Base-by-base conservation (phyloP, 305 asterid species). In the Fraxinus xanthoxyloides region DNA sequence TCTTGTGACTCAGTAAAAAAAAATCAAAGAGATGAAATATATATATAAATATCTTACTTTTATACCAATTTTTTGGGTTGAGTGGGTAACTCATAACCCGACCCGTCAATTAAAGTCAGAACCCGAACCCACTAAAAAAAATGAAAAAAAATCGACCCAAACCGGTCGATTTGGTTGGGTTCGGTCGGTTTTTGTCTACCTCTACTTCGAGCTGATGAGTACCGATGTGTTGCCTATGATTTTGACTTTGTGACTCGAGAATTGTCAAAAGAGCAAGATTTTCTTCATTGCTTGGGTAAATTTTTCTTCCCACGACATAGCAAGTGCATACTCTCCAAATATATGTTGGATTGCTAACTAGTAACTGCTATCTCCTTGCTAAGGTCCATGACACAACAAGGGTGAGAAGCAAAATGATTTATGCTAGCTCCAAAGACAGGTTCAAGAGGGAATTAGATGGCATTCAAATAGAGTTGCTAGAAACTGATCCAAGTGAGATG, bases 361-460 rank as follows among this genome's bases (percentile, higher is more conserved):
- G 17, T 77, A 34, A 79, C 69, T 51, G 31, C 31, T 23, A 73
- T 67, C 35, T 79, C 17, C 15, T 15, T 19, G 46, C 12, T 26
- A 13, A 87, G 90, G 90, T 82, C 77, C 72, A 84, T 88, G 88
- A 87, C 83, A 82, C 90, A 34, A 81, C 90, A 3, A 87, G 32
- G 35, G 86, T 85, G 75, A 85, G 89, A 82, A 85, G 82, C 89
- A 87, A 87, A 26, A 87, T 87, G 89, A 87, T 87, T 75, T 84
- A 84, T 36, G 87, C 89, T 1, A 87, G 89, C 89, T 84, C 89
- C 10, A 86, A 86, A 87, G 87, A 86, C 79, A 76, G 84, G 81
- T 86, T 86, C 89, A 84, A 86, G 89, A 84, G 87, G 86, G 89
- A 86, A 76, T 76, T 84, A n/a, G 89, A 86, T 73, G 89, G 87